Evolutionary conservation across 805 yeast species (phyloP).

Genomic region (Spathaspora hagerdaliae): DNA sequence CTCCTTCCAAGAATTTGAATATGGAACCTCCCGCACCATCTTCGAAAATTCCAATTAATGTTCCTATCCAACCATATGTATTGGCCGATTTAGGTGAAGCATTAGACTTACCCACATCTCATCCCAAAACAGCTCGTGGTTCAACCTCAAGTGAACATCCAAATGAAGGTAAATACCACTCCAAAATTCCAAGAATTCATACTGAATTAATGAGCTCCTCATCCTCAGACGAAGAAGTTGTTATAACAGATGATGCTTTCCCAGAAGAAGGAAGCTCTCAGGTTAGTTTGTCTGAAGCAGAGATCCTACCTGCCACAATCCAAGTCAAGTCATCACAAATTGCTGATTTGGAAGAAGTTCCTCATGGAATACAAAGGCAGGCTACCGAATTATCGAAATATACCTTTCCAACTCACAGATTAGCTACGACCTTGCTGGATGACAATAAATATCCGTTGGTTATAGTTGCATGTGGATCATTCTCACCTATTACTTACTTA

Average conservation of each 20-base stretch:
- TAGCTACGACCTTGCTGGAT: constrained; percentile 66
- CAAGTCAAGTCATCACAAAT: constrained; percentile 57
- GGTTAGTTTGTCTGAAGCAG: background rate
- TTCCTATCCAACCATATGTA: constrained; percentile 75
- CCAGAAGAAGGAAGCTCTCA: background rate
- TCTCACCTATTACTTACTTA: constrained; percentile 90
- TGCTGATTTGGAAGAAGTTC: constrained; percentile 96
- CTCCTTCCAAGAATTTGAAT: constrained; percentile 67
- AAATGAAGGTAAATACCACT: constrained; percentile 21
- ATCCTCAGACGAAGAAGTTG: constrained; percentile 42
- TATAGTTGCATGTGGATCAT: constrained; percentile 95
- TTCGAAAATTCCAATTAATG: constrained; percentile 64
- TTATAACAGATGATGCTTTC: constrained; percentile 13
- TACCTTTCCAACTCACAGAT: constrained; percentile 82
- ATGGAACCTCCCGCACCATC: constrained; percentile 64
- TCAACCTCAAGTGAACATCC: background rate
- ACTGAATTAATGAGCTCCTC: constrained; percentile 46
- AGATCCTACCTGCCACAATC: constrained; percentile 37
- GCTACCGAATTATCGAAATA: constrained; percentile 68
- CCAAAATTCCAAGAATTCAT: constrained; percentile 50
- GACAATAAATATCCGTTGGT: constrained; percentile 84
- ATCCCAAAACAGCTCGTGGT: constrained; percentile 21
- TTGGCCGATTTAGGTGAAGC: constrained; percentile 70
- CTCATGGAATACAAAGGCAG: constrained; percentile 88
- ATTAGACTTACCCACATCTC: constrained; percentile 71